Conservation (phyloP, 306 rosid species). For the Dalbergia cultrata region DNA sequence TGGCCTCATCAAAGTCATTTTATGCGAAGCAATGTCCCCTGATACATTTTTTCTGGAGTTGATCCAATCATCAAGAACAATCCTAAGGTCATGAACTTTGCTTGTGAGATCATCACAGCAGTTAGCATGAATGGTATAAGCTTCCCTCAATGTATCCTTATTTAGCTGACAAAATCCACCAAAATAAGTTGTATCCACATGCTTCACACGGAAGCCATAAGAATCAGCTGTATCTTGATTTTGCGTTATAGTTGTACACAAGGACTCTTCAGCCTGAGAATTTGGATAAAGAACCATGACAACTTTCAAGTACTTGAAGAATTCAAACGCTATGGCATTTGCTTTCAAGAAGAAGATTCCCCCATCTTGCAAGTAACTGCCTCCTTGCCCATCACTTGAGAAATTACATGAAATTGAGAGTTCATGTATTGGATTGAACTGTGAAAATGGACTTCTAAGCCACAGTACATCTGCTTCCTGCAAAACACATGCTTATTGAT, state of each 20-base stretch:
- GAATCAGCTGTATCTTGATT: neutral
- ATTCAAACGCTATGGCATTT: constrained; percentile 37
- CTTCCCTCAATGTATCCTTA: constrained; percentile 38
- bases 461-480: constrained; percentile 74
- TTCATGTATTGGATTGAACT: neutral
- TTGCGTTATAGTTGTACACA: constrained; percentile 44
- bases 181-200: constrained; percentile 42
- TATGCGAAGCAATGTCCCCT: constrained; percentile 28
- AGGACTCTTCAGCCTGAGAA: constrained; percentile 35
- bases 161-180: constrained; percentile 60
- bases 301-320: constrained; percentile 54
- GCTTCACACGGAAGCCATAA: constrained; percentile 33
- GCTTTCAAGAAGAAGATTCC: constrained; percentile 61
- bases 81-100: constrained; percentile 66
- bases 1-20: constrained; percentile 54
- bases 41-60: constrained; percentile 37
- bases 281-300: constrained; percentile 47
- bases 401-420: constrained; percentile 58
- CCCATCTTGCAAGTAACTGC: constrained; percentile 36
- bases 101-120: constrained; percentile 59
- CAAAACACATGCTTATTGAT: constrained; percentile 12
- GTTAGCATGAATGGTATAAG: constrained; percentile 59
- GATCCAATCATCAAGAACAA: constrained; percentile 67
- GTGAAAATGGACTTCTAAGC: constrained; percentile 63
- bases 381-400: constrained; percentile 22